Percentiles rank a stretch among this genome's conserved stretches.
These are phyloP conservation scores for Xylaria scruposa DNA, from an alignment of 495 filamentous ascomycete species.

Conservation along the genomic window DNA sequence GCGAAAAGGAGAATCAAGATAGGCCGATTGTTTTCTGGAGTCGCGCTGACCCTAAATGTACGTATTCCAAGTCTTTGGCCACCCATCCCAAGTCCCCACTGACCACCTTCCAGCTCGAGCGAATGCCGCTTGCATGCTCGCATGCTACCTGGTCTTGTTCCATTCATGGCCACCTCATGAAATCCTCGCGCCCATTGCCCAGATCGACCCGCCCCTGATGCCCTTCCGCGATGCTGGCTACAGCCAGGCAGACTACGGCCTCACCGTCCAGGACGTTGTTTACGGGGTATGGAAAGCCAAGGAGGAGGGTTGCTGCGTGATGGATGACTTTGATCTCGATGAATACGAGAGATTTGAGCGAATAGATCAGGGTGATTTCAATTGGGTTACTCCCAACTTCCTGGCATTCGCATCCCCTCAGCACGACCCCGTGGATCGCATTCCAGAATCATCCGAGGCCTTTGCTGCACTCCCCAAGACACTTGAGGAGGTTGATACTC, in stretches of 20 bases:
- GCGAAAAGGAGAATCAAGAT: conserved; percentile 78
- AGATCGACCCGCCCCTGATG: conserved; percentile 96
- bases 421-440: conserved; percentile 72
- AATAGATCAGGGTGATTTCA: conserved; percentile 99
- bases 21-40: conserved; percentile 94
- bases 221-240: conserved; percentile 98
- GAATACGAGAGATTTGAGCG: conserved; percentile 97
- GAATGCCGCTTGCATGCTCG: conserved; percentile 94
- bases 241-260: conserved; percentile 94
- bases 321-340: conserved; percentile 90
- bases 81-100: conserved; percentile 8
- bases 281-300: conserved; percentile 99
- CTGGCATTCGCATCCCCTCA: conserved; percentile 97
- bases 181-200: conserved; percentile 93
- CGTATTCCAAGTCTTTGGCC: conserved; percentile 34
- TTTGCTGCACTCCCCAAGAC: conserved; percentile 75
- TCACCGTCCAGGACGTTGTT: conserved; percentile 95
- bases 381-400: conserved; percentile 96
- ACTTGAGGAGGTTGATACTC: conserved; percentile 65
- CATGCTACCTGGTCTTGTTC: conserved; percentile 98
- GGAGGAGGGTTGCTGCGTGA: conserved; percentile 83
- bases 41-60: conserved; percentile 86
- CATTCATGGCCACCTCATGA: conserved; percentile 98
- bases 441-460: conserved; percentile 71
- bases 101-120: conserved; percentile 67